Base-by-base conservation (phyloP, 495 filamentous ascomycete genomes). In the Xylaria flabelliformis region DNA sequence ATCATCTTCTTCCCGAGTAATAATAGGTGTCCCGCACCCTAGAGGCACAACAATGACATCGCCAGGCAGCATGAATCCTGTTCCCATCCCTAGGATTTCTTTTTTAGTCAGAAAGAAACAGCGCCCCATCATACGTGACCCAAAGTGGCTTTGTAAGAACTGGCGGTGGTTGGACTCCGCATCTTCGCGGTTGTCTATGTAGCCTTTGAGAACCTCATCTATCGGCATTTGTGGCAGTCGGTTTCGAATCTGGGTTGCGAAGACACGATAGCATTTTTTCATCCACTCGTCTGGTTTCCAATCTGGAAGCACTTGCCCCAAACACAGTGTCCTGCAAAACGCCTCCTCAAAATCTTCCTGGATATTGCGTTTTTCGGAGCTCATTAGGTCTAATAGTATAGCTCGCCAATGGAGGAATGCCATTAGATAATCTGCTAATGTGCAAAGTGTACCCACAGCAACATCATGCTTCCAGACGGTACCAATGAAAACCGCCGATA, bases 141-240 rank as follows among this genome's bases (percentile, higher is more conserved):
- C 34, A 39, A 55, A 51, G 34, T 55, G 41, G 42, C 39, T n/a
- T n/a, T 68, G 21, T 24, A 51, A 8, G 32, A 73, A 68, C 36
- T 63, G 56, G 9, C 50, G 48, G 17, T 32, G 24, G 29, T 74
- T 75, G 21, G 36, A 8, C 24, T 53, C 70, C 65, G 46, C 32
- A 62, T 62, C 36, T 6, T 24, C 34, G 17, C 7, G 10, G 5
- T 19, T 21, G 32, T 62, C 17, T n/a, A 36, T n/a, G 36, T 62
- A 41, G 8, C 41, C 8, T 62, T 12, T 19, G 10, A 62, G 58
- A 21, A 41, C 34, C 2, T 62, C 58, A 24, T 62, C 34, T 2
- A 62, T 34, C 36, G 34, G 34, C 17, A 62, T 21, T 13, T 4
- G 34, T 9, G 58, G 36, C 6, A 62, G 58, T 9, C 58, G 58